A percentile compares a stretch with the other conserved stretches of the same genome.
Conservation (phyloP, 148 eudicot species). For the Camellia japonica region DNA sequence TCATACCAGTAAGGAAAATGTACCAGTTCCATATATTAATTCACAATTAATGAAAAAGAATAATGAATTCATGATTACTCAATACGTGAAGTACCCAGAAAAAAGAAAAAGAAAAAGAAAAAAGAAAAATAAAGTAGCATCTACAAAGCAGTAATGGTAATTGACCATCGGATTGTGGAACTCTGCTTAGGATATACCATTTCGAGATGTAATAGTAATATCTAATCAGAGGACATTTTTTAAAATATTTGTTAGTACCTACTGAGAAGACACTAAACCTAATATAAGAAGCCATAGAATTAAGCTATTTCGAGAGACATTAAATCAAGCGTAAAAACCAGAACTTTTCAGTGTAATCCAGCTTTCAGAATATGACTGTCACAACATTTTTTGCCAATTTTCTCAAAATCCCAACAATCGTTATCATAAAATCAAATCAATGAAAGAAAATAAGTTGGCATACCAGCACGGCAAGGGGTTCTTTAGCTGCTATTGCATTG, state of each 20-base stretch:
- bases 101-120: neutral
- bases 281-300: neutral
- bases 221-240: neutral
- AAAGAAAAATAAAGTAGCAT: neutral
- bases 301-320: neutral
- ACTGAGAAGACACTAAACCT: neutral
- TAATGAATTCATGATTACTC: neutral
- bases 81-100: neutral
- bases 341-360: neutral
- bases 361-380: neutral
- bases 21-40: neutral
- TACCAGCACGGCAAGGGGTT: constrained; percentile 97
- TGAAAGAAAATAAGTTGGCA: constrained; percentile 8
- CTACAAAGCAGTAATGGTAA: neutral
- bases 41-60: neutral
- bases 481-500: constrained; percentile 76
- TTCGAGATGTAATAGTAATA: neutral
- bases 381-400: neutral
- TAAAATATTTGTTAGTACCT: neutral
- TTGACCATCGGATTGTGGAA: neutral
- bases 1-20: neutral
- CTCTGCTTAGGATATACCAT: neutral
- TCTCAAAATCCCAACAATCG: neutral
- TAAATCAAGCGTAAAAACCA: neutral
- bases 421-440: neutral